These are phyloP conservation scores for Cyberlindnera euphorbiae DNA, from an alignment of 805 yeast species.

Conservation along the genomic window DNA sequence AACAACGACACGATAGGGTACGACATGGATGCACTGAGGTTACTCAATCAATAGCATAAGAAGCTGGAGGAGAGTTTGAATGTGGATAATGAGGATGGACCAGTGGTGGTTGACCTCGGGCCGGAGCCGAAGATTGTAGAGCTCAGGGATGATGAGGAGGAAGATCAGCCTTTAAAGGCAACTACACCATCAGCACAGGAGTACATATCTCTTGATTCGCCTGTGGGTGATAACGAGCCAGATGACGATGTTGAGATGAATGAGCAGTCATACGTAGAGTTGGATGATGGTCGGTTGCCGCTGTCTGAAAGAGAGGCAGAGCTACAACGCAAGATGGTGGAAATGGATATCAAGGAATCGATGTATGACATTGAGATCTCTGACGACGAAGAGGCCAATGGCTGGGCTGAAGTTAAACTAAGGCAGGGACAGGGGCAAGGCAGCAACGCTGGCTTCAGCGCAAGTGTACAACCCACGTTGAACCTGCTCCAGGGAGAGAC, in stretches of 20 bases:
- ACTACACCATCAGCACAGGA: background rate
- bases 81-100: background rate
- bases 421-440: slow-evolving; percentile 11
- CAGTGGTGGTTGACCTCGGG: background rate
- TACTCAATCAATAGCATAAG: background rate
- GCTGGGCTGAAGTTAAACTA: slow-evolving; percentile 18
- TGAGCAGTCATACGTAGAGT: slow-evolving; percentile 5
- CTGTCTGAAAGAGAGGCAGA: slow-evolving; percentile 25
- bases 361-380: slow-evolving; percentile 27
- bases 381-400: slow-evolving; percentile 20
- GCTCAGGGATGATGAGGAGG: background rate
- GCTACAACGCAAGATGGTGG: slow-evolving; percentile 24
- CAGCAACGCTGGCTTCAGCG: background rate
- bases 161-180: background rate
- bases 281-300: slow-evolving; percentile 24
- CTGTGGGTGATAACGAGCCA: too few relatives aligned
- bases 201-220: slow-evolving; percentile 5
- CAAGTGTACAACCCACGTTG: too few relatives aligned
- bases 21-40: background rate
- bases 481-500: too few relatives aligned
- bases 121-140: background rate
- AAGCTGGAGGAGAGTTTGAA: background rate
- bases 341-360: slow-evolving; percentile 32
- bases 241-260: slow-evolving; percentile 15
- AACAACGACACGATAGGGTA: background rate